These are phyloP conservation scores for Suillus decipiens DNA, from an alignment of 768 basidiomycete genomes.

Conservation along the genomic window DNA sequence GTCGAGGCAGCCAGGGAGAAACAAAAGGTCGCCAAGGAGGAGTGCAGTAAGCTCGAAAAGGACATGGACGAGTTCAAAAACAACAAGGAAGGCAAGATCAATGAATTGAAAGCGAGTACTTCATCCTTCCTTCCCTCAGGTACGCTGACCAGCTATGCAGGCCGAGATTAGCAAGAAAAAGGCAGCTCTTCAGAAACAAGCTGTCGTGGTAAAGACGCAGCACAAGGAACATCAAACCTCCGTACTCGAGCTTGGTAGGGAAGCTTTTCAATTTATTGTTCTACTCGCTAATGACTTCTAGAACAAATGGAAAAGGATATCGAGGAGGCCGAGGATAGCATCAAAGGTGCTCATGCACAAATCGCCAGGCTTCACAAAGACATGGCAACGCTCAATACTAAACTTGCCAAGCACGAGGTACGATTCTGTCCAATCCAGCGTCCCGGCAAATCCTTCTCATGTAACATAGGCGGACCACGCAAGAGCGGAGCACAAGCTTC, in stretches of 20 bases:
- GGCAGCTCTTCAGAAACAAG: constrained; percentile 75
- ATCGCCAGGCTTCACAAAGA: constrained; percentile 62
- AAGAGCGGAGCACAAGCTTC: constrained; percentile 68
- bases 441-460: not conserved
- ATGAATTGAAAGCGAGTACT: constrained; percentile 78
- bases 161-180: constrained; percentile 81
- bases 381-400: constrained; percentile 54
- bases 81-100: constrained; percentile 96
- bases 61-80: constrained; percentile 99
- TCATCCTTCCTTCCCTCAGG: not conserved
- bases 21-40: constrained; percentile 73
- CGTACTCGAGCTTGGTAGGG: constrained; percentile 81
- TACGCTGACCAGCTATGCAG: constrained; percentile 37
- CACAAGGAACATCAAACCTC: constrained; percentile 92
- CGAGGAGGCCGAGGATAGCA: constrained; percentile 21
- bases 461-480: constrained; percentile 51
- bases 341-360: constrained; percentile 38
- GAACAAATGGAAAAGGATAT: constrained; percentile 36
- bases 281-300: constrained; percentile 5
- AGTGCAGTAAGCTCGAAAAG: constrained; percentile 85
- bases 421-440: not conserved
- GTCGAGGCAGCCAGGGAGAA: constrained; percentile 71
- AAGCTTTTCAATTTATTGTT: not conserved
- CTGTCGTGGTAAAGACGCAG: constrained; percentile 77
- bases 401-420: constrained; percentile 39